Evolutionary conservation across 371 early-diverging fungal genomes (phyloP), one percentile per base, ranked within the genome.

Genomic region (Circinella minor): DNA sequence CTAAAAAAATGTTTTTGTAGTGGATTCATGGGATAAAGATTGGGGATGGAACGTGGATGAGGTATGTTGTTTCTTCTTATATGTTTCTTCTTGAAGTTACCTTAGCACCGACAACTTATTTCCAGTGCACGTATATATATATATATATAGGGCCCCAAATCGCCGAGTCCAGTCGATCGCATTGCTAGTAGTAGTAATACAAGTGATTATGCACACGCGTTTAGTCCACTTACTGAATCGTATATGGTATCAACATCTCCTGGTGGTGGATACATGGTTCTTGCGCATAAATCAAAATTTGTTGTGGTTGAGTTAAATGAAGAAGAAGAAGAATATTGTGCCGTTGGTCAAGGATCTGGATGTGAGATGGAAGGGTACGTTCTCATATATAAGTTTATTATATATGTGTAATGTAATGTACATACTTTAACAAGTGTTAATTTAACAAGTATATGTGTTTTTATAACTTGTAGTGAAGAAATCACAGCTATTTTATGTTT

Each of bases 401-500:
- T 2, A 27, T 27, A 27, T 27, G 27, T 27, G 27, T 2, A 27
- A 27, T 2, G 27, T 27, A 27, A 27, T 27, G 27, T 27, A 27
- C 27, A 27, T 27, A 27, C 27, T 27, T 27, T 27, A 27, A 27
- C 0, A 27, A 27, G 27, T 27, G 2, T 11, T 47, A n/a, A 17
- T 43, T 17, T 15, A 55, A 39, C 39, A 10, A 57, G 20, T 6
- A 6, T 18, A 13, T 57, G 18, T 27, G 57, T 4, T 13, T 65
- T 36, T 43, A 1, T 9, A 43, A 1, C 27, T 43, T 6, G 11
- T 63, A 86, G 86, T 20, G 89, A 89, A 63, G 78, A 71, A 4
- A 89, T 89, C 49, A 89, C 89, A 3, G 78, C 85, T 3, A 67
- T 89, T 20, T 60, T 87, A 27, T 89, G 89, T 55, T 61, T 89